Evolutionary conservation across 2,329 filamentous ascomycete genomes (phyloP), one percentile per base, ranked within the genome.

Genomic region (Colletotrichum liaoningense): DNA sequence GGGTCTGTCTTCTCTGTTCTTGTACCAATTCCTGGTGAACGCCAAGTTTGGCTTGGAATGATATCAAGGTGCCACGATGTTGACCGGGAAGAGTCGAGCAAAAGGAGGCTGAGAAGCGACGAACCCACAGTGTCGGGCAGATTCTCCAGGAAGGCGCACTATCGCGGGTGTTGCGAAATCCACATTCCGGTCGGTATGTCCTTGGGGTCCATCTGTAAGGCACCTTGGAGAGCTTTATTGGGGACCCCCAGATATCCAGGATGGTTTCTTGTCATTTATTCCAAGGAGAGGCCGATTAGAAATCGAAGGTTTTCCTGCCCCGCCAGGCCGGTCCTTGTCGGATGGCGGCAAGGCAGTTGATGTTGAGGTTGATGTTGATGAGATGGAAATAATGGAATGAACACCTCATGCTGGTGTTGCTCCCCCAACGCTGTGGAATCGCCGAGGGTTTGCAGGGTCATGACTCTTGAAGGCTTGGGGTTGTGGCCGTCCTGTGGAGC

Each of bases 301-400:
- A 46, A 54, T 16, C 54, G 46, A 62, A 57, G 67, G 56, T 57
- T 71, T 22, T 58, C 14, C 5, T 65, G 22, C 46, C 28, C 56
- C 55, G 33, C 22, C 52, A 66, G 60, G 56, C 60, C 19, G 49
- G 49, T 56, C 62, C 67, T 52, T 70, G 67, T 58, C 9, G 19
- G 46, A 52, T 12, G 26, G 46, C 46, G 42, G 70, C 55, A 38
- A 5, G 8, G 16, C 16, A 22, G n/a, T 49, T 64, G 33, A 35
- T 35, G 33, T 12, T 19, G 38, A 42, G 5, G 38, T 42, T 19
- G 38, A 42, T 14, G 16, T 42, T 42, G 59, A 70, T 70, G 70
- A 67, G 70, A 60, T 65, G 71, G 60, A 66, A 42, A 56, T 62
- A 67, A 66, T 73, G 71, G 60, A 73, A 73, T 65, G 71, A 73